Evolutionary conservation across 2,329 filamentous ascomycete genomes (phyloP).

Genomic region (Ophiocordyceps unilateralis): DNA sequence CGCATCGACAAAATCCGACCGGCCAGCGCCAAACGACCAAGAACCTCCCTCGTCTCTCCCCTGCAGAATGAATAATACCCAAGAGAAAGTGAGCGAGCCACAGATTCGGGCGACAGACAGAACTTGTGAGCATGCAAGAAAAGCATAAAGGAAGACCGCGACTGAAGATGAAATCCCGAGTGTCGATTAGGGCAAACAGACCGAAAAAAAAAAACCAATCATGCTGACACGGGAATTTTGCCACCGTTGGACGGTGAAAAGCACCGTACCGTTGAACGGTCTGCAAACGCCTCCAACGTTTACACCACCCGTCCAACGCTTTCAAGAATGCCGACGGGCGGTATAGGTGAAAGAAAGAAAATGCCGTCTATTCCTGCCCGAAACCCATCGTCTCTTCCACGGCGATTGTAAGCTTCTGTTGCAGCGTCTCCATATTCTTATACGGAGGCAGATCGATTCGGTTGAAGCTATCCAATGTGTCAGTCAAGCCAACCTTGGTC

Average conservation of each 20-base stretch:
- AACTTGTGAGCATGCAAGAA: not conserved
- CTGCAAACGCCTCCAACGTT: no score
- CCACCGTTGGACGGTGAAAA: not conserved
- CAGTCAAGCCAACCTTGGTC: not conserved
- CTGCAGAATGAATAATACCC: slow-evolving; percentile 14
- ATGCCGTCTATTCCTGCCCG: slow-evolving; percentile 63
- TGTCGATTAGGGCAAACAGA: not conserved
- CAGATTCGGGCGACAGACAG: not conserved
- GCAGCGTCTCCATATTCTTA: slow-evolving; percentile 70
- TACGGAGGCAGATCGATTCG: slow-evolving; percentile 89
- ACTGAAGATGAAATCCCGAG: not conserved
- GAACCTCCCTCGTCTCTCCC: slow-evolving; percentile 13
- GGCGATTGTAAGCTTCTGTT: slow-evolving; percentile 84
- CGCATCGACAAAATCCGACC: slow-evolving; percentile 4
- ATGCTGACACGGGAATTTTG: not conserved
- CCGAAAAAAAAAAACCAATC: not conserved
- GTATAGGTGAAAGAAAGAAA: not conserved
- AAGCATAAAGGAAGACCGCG: not conserved
- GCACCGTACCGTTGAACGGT: no score
- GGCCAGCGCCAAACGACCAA: slow-evolving; percentile 16
- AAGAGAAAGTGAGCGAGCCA: slow-evolving; percentile 6
- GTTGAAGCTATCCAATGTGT: slow-evolving; percentile 57
- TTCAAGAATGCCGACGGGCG: no score
- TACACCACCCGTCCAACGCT: no score
- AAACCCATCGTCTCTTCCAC: slow-evolving; percentile 99